These are phyloP conservation scores for Corynascus novoguineensis DNA, from an alignment of 495 filamentous ascomycete species.

Conservation along the genomic window DNA sequence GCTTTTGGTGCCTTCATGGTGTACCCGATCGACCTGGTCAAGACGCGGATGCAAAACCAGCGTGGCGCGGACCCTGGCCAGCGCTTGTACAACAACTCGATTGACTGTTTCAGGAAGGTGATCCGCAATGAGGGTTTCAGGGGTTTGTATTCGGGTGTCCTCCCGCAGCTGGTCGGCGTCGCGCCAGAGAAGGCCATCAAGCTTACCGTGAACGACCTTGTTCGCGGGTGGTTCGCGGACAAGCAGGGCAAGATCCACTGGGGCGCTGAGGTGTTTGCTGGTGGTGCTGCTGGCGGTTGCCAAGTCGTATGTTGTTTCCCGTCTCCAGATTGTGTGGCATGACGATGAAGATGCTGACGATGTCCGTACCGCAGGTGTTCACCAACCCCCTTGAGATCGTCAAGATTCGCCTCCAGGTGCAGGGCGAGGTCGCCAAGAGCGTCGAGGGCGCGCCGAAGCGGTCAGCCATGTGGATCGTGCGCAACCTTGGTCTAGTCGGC, in stretches of 20 bases:
- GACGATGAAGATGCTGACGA: conserved; percentile 17
- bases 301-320: conserved; percentile 75
- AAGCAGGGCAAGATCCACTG: conserved; percentile 69
- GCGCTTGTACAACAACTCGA: conserved; percentile 88
- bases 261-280: conserved; percentile 72
- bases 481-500: conserved; percentile 89
- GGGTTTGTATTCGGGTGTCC: conserved; percentile 87
- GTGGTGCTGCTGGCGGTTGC: conserved; percentile 86
- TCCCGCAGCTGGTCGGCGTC: conserved; percentile 93
- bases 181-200: conserved; percentile 99
- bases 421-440: conserved; percentile 89
- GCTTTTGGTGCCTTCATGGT: conserved; percentile 99
- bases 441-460: conserved; percentile 78
- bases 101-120: conserved; percentile 90
- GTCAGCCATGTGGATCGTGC: conserved; percentile 95
- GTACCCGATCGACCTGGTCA: conserved; percentile 97
- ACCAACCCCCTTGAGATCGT: conserved; percentile 98
- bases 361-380: conserved; percentile 64
- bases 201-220: conserved; percentile 92
- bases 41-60: conserved; percentile 99
- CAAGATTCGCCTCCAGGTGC: conserved; percentile 96
- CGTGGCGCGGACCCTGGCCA: conserved; percentile 73
- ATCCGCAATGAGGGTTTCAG: conserved; percentile 83
- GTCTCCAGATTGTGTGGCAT: neutral
- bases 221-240: conserved; percentile 70